Evolutionary conservation across 1,139 yeast species (phyloP), one percentile per base, ranked within the genome.

Genomic region (Geotrichum siamense): DNA sequence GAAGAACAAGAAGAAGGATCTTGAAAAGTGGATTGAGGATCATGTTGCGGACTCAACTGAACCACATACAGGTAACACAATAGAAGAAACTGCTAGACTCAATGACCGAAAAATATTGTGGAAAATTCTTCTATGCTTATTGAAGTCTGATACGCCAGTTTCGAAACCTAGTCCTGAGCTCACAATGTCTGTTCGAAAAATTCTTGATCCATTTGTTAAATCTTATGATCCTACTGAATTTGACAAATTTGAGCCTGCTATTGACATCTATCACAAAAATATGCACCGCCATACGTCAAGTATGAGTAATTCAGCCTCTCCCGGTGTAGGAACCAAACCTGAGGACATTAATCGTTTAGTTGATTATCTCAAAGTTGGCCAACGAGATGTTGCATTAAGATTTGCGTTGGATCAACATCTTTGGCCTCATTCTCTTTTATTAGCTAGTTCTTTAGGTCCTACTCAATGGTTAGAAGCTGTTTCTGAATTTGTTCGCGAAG

Each of bases 351-450:
- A 48, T 19, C 45, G 45, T 3, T 47, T 71, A 5, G 62, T 67
- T 43, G 50, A 61, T 3, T 55, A 62, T 21, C 55, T 84, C 41
- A 82, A 78, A 56, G 60, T 65, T 1, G 96, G 96, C 1, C 71
- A 79, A 47, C 73, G 78, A 21, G 78, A 75, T 19, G 74, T 70
- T 3, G 96, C 96, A 0, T 63, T 87, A 44, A 70, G 74, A 23
- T 67, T 70, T 47, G 78, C 93, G 1, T 61, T 86, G 28, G 70
- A 75, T 1, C 74, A 75, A 47, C 75, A 78, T n/a, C 84, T 85
- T 50, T 87, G 87, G 83, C 78, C 94, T 0, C 70, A 87, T 59
- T 83, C 95, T 0, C 62, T 89, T 45, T 63, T 86, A 29, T 67
- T 89, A 45, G 80, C 94, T 1, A 74, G 81, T 48, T 64, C 84